phyloP scores from a whole-genome alignment of 2,329 filamentous ascomycete genomes.

The Curvularia lunata region DNA sequence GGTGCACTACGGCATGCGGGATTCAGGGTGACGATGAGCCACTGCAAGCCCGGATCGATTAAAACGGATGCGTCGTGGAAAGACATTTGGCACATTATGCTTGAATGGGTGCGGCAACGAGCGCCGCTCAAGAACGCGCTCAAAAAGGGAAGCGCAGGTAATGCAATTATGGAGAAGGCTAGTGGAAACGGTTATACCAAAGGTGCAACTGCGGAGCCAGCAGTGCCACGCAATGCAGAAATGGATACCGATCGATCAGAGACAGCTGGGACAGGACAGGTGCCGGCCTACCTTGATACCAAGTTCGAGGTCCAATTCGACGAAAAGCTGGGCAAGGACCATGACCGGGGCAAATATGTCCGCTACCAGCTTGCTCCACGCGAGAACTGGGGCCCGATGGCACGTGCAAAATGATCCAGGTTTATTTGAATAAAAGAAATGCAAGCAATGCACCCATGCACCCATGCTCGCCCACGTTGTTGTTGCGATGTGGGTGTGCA shows the following conservation, averaged over 20 bases:
- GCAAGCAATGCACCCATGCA: background rate
- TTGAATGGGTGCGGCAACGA: slow-evolving; percentile 86
- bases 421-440: slow-evolving; percentile 4
- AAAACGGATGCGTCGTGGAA: slow-evolving; percentile 93
- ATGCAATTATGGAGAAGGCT: slow-evolving; percentile 59
- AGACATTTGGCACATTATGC: slow-evolving; percentile 90
- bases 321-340: slow-evolving; percentile 75
- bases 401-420: slow-evolving; percentile 52
- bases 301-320: slow-evolving; percentile 76
- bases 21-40: slow-evolving; percentile 82
- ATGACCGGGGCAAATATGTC: slow-evolving; percentile 70
- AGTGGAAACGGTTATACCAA: slow-evolving; percentile 25
- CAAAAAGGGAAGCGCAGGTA: slow-evolving; percentile 73
- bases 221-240: slow-evolving; percentile 6
- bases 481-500: background rate
- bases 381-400: slow-evolving; percentile 92
- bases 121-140: slow-evolving; percentile 77
- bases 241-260: slow-evolving; percentile 6
- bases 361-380: slow-evolving; percentile 90
- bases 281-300: slow-evolving; percentile 33
- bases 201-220: slow-evolving; percentile 3
- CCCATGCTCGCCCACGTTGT: background rate
- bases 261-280: slow-evolving; percentile 3
- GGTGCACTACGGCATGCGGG: slow-evolving; percentile 83
- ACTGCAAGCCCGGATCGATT: slow-evolving; percentile 86